Base-by-base conservation (phyloP, 495 filamentous ascomycete genomes). In the Echria macrotheca region DNA sequence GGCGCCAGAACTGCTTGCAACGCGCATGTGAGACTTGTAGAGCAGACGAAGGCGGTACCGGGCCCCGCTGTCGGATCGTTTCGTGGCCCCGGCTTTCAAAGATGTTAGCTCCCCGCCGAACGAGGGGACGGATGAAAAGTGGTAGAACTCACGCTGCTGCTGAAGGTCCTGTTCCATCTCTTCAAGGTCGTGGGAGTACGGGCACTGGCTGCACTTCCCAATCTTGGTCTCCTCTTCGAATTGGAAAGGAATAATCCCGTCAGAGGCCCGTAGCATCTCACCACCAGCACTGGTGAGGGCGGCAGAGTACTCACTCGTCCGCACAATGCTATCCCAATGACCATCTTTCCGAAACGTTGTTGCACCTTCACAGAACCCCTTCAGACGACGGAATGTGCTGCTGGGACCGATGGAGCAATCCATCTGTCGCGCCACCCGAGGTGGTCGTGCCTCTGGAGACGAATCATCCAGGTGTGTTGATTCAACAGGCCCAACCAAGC, bases 21-120 rank as follows among this genome's bases (percentile, higher is more conserved):
- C 49, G 5, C 40, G 39, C n/a, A 70, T 36, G 36, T 70, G 68
- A 2, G 62, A 69, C 19, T 70, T 70, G 47, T 63, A 70, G 17
- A 70, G 59, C 15, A 70, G 54, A 1, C 68, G 60, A 10, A 66
- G 55, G 11, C 66, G 64, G 44, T 59, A 67, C 17, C 55, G 48
- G 10, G 62, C 54, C 7, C 62, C 62, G 1, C 38, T 48, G 29
- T 60, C 55, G 31, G 53, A 64, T 47, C 41, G 52, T 59, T 10
- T 54, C 59, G 35, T 56, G 55, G 25, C n/a, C n/a, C n/a, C n/a
- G n/a, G n/a, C n/a, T n/a, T n/a, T n/a, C n/a, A n/a, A n/a, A n/a
- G n/a, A n/a, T n/a, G n/a, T n/a, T n/a, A n/a, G n/a, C n/a, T n/a
- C n/a, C n/a, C n/a, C n/a, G n/a, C n/a, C n/a, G n/a, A n/a, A n/a